These are phyloP conservation scores for Aristolochia californica DNA, from an alignment of 164 flowering plant species.

Conservation along the genomic window DNA sequence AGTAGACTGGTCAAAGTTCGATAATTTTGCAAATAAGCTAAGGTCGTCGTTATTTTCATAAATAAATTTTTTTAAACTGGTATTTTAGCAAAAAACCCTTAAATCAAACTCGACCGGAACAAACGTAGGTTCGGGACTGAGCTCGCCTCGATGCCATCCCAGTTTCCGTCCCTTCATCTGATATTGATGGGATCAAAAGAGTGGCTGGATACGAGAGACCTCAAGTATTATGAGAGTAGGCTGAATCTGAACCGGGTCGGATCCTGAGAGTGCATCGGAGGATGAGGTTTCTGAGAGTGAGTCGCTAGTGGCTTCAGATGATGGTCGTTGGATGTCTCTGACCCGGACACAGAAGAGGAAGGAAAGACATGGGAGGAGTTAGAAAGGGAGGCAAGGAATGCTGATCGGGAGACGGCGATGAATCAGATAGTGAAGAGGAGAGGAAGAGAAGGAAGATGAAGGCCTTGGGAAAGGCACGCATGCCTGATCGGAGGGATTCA, in stretches of 20 bases:
- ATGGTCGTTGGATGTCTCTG: conserved; percentile 37
- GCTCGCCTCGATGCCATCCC: too few species aligned
- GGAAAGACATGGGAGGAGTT: conserved; percentile 92
- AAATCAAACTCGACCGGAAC: too few species aligned
- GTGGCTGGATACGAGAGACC: conserved; percentile 75
- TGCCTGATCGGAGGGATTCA: conserved; percentile 17
- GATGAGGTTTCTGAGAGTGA: conserved; percentile 57
- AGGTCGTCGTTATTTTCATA: too few species aligned
- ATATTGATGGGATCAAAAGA: conserved; percentile 81
- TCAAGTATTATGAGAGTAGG: conserved; percentile 81
- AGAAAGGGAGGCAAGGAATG: conserved; percentile 85
- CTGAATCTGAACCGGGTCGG: conserved; percentile 66
- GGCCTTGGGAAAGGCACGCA: conserved; percentile 56
- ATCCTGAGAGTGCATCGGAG: conserved; percentile 54
- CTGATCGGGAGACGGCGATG: conserved; percentile 67
- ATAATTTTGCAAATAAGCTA: too few species aligned
- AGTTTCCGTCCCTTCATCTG: conserved; percentile 67
- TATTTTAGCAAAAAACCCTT: too few species aligned
- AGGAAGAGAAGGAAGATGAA: too few species aligned
- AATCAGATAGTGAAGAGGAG: too few species aligned
- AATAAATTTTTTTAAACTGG: too few species aligned
- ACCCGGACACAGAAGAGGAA: conserved; percentile 62
- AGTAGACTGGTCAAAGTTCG: too few species aligned
- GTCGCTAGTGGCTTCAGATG: conserved; percentile 73
- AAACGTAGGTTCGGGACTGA: too few species aligned